Percentiles rank a stretch among this genome's conserved stretches.
Conservation (phyloP, 1,284 basidiomycete species). For the Wolfiporia cocos region DNA sequence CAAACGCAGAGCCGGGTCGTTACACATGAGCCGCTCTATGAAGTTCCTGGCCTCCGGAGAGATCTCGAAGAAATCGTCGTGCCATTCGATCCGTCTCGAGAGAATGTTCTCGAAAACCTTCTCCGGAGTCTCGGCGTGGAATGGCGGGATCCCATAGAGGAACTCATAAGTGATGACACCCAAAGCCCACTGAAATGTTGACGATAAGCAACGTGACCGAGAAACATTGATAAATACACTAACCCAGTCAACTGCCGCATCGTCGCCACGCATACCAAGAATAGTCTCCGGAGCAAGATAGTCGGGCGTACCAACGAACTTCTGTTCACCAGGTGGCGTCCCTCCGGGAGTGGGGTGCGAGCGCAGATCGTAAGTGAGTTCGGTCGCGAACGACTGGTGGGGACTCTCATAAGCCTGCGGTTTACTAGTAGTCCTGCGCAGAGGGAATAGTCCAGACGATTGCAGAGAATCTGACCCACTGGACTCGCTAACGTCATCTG, state of each 20-base stretch:
- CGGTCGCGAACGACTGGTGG: conserved; percentile 75
- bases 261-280: conserved; percentile 92
- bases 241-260: conserved; percentile 96
- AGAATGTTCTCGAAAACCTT: conserved; percentile 99
- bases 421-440: conserved; percentile 33
- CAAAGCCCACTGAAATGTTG: conserved; percentile 74
- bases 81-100: conserved; percentile 95
- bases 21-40: conserved; percentile 84
- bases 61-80: conserved; percentile 88
- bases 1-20: conserved; percentile 76
- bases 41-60: conserved; percentile 88
- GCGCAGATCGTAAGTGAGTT: conserved; percentile 76
- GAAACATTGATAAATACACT: conserved; percentile 20
- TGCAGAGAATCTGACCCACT: conserved; percentile 76
- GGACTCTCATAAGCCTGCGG: conserved; percentile 60
- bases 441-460: conserved; percentile 42
- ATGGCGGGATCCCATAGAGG: conserved; percentile 94
- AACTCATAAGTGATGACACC: conserved; percentile 99
- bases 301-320: conserved; percentile 96
- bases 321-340: conserved; percentile 79
- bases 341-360: conserved; percentile 52
- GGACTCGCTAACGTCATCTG: conserved; percentile 81
- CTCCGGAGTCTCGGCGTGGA: conserved; percentile 95
- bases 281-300: conserved; percentile 97
- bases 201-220: neutral